phyloP scores from a whole-genome alignment of 495 filamentous ascomycete species.

The Talaromyces wortmannii region DNA sequence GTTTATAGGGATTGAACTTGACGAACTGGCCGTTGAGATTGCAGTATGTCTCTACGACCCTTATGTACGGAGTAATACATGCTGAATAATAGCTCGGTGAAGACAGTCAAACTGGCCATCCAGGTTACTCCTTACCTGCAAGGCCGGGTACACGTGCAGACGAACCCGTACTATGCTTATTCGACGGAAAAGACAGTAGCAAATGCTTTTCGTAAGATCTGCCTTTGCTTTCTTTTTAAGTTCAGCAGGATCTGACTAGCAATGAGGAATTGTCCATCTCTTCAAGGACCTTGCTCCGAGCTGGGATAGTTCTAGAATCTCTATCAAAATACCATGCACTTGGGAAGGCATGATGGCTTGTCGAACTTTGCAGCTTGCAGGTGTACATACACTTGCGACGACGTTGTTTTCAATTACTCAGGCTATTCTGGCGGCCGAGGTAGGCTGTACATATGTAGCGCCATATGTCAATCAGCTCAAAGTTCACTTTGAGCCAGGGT shows the following conservation, averaged over 20 bases:
- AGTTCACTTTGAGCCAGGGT: slow-evolving; percentile 51
- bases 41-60: slow-evolving; percentile 16
- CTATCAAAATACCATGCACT: slow-evolving; percentile 57
- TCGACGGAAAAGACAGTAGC: slow-evolving; percentile 43
- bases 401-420: slow-evolving; percentile 55
- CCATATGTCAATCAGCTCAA: slow-evolving; percentile 61
- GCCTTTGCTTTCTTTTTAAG: background rate
- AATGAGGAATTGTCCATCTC: slow-evolving; percentile 36
- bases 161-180: slow-evolving; percentile 51
- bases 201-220: slow-evolving; percentile 45
- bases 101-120: slow-evolving; percentile 50
- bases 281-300: slow-evolving; percentile 39
- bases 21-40: slow-evolving; percentile 53
- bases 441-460: slow-evolving; percentile 51
- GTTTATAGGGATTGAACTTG: slow-evolving; percentile 29
- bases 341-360: slow-evolving; percentile 62
- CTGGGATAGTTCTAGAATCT: slow-evolving; percentile 44
- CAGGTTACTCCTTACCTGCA: slow-evolving; percentile 43
- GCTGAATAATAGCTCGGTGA: background rate
- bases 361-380: slow-evolving; percentile 41
- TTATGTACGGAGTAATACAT: background rate
- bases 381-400: slow-evolving; percentile 52
- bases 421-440: slow-evolving; percentile 47
- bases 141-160: slow-evolving; percentile 53
- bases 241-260: background rate